Evolutionary conservation across 495 filamentous ascomycete species (phyloP), one percentile per base, ranked within the genome.

Genomic region (Rusavskia elegans): DNA sequence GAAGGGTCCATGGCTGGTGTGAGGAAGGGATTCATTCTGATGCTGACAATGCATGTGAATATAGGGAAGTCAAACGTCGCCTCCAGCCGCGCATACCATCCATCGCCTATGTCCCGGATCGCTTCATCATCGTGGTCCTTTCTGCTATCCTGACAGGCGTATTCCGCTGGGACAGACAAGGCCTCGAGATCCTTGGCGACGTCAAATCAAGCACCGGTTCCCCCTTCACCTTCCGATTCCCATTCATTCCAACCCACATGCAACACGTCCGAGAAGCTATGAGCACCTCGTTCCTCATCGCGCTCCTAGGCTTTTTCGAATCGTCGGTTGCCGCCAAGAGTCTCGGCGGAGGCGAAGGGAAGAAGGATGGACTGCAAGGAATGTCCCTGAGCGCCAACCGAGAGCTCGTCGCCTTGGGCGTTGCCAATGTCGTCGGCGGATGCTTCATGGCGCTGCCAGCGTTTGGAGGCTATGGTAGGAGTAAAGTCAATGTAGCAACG

Each of bases 321-420:
- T 94, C 87, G 25, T 94, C 89, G 0, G 88, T 99, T n/a, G 92
- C 92, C 1, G 93, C 92, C 30, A 97, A 97, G 66, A 85, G 83
- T 52, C 67, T 99, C 2, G 85, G 83, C 8, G 73, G 71, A 10
- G 67, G 65, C 16, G 79, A 82, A 45, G 70, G 72, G 19, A 65
- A 68, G 17, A 61, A 63, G 10, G 74, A 78, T 57, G 81, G 81
- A 32, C 72, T 89, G 41, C 76, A 85, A 52, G 84, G 80, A 25
- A 83, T 93, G 61, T 69, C 81, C 32, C 72, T 97, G 45, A 95
- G 87, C 61, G 80, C 92, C 1, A 99, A 99, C 60, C 79, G 92
- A 20, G 92, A 99, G 63, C 81, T 99, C 56, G 85, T 97, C 11
- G 90, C 93, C 0, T 74, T 99, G 0, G 92, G 92, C 1, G 76